These are phyloP conservation scores for Fusarium palustre DNA, from an alignment of 2,329 filamentous ascomycete genomes.

Conservation along the genomic window DNA sequence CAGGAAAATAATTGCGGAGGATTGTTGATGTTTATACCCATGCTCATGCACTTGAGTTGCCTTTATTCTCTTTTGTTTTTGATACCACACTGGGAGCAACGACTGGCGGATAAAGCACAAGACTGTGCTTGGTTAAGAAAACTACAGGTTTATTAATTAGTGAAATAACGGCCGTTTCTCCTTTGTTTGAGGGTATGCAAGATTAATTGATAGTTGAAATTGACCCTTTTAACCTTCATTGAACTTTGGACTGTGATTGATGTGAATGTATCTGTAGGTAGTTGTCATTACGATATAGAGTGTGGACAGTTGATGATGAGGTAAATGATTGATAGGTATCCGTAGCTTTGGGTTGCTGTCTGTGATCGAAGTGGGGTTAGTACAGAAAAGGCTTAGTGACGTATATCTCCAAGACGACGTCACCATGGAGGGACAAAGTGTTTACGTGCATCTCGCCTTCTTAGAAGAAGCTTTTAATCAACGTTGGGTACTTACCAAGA, in stretches of 20 bases:
- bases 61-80: conserved; percentile 37
- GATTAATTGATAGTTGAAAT: conserved; percentile 37
- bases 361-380: conserved; percentile 5
- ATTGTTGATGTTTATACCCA: conserved; percentile 44
- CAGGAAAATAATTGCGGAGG: conserved; percentile 17
- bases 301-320: not conserved
- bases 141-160: conserved; percentile 27
- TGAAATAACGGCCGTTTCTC: conserved; percentile 35
- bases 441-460: not conserved
- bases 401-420: conserved; percentile 31
- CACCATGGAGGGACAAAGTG: conserved; percentile 15
- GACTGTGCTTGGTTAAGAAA: conserved; percentile 27
- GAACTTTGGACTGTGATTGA: not conserved
- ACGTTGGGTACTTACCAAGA: not conserved
- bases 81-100: conserved; percentile 40
- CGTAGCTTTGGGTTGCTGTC: not conserved
- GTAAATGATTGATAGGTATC: not conserved
- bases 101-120: conserved; percentile 32
- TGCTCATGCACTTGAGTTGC: conserved; percentile 32
- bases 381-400: conserved; percentile 22
- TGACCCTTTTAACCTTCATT: conserved; percentile 18
- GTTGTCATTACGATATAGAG: not conserved
- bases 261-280: not conserved
- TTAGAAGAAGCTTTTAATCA: conserved; percentile 5
- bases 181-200: conserved; percentile 37